Evolutionary conservation across 257 asterid species (phyloP), one percentile per base, ranked within the genome.

Genomic region (Solanum piurae): DNA sequence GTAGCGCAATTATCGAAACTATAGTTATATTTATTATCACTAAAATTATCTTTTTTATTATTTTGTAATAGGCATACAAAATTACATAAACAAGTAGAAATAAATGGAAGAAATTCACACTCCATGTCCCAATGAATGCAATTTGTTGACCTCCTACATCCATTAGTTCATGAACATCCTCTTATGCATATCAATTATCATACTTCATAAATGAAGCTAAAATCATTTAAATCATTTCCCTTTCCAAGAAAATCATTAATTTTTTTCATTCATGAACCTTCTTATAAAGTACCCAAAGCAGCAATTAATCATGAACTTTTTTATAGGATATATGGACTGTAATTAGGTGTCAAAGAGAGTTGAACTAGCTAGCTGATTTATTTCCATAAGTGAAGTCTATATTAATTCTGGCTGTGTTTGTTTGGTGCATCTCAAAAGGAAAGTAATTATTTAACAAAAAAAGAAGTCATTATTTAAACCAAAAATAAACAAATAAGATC

Each of bases 181-280:
- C 38, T 79, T 46, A 27, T 46, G 66, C 40, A 25, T 25, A 79
- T 29, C 25, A 79, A 55, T 55, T 55, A 20, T 55, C 3, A 40
- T 27, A 66, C 31, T 1, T 42, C 46, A 77, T 77, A 11, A 79
- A 44, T 79, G 38, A 79, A 79, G 25, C 27, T 79, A 79, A 77
- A 44, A 25, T 76, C 36, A 38, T 40, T 38, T 38, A 37, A 38
- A 21, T 74, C 25, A 75, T 38, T 75, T 75, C 83, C 21, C 58
- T 23, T 75, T 77, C 62, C 84, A 25, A 77, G 62, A 25, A 40
- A 42, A 44, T 44, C 25, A 79, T 79, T 27, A 6, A 42, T 20
- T 58, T 58, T 42, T 25, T 80, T 25, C 10, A 80, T 80, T 49
- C 85, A 80, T 80, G 68, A 80, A 80, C 66, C 85, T 44, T 60